These are phyloP conservation scores for Breynia disticha DNA, from an alignment of 441 rosid genomes.

Conservation along the genomic window DNA sequence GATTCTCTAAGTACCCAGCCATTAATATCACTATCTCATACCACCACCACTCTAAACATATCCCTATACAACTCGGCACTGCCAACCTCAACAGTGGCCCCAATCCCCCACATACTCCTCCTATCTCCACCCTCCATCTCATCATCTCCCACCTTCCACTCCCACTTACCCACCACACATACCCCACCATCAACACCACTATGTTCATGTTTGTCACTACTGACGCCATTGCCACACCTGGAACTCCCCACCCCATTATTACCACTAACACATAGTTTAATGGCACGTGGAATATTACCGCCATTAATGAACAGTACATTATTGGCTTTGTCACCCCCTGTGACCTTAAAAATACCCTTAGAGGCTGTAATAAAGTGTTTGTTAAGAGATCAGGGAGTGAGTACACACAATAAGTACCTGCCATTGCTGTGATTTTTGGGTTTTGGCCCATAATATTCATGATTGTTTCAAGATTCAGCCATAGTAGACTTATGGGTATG, in stretches of 20 bases:
- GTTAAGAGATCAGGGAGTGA: slow-evolving; percentile 84
- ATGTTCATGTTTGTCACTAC: slow-evolving; percentile 78
- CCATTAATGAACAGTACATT: slow-evolving; percentile 84
- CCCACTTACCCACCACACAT: slow-evolving; percentile 44
- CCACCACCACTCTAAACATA: slow-evolving; percentile 99
- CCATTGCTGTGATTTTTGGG: slow-evolving; percentile 63
- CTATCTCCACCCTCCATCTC: slow-evolving; percentile 33
- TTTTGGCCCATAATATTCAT: slow-evolving; percentile 87
- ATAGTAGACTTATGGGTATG: slow-evolving; percentile 65
- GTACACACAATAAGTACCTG: slow-evolving; percentile 71
- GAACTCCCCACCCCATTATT: slow-evolving; percentile 56
- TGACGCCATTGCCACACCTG: slow-evolving; percentile 89
- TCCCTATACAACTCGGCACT: slow-evolving; percentile 88
- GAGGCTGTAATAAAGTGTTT: slow-evolving; percentile 73
- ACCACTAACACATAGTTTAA: slow-evolving; percentile 59
- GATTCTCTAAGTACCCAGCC: slow-evolving; percentile 85
- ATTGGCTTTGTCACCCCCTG: slow-evolving; percentile 76
- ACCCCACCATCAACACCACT: slow-evolving; percentile 67
- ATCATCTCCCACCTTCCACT: slow-evolving; percentile 40
- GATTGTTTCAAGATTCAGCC: slow-evolving; percentile 81
- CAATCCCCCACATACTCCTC: slow-evolving; percentile 47
- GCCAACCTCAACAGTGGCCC: slow-evolving; percentile 73
- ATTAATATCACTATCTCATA: slow-evolving; percentile 83
- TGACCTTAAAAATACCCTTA: slow-evolving; percentile 75
- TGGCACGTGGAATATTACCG: slow-evolving; percentile 78